A percentile compares a stretch with the other conserved stretches of the same genome.
Conservation (phyloP, 345 rosid genomes). For the Limnanthes douglasii region DNA sequence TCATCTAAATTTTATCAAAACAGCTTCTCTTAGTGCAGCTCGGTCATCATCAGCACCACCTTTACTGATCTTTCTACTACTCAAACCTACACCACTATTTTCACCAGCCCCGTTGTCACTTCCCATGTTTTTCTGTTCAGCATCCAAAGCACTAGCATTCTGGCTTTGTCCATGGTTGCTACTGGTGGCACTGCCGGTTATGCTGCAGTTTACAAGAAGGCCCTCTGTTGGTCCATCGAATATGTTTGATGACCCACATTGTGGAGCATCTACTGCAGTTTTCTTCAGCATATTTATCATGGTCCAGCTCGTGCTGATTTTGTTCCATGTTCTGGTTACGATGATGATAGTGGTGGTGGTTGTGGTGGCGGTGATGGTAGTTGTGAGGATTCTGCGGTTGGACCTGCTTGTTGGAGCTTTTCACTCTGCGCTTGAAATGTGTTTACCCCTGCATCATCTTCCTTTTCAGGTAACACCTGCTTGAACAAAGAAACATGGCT, state of each 20-base stretch:
- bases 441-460: slow-evolving; percentile 10
- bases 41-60: slow-evolving; percentile 20
- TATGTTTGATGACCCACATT: slow-evolving; percentile 34
- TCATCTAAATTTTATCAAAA: slow-evolving; percentile 62
- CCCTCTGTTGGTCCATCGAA: slow-evolving; percentile 18
- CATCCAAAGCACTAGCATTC: slow-evolving; percentile 31
- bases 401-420: slow-evolving; percentile 14
- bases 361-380: slow-evolving; percentile 10
- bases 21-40: slow-evolving; percentile 42
- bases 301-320: slow-evolving; percentile 10
- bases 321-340: slow-evolving; percentile 15
- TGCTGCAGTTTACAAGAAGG: slow-evolving; percentile 33
- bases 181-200: slow-evolving; percentile 51
- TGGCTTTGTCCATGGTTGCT: slow-evolving; percentile 62
- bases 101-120: slow-evolving; percentile 40
- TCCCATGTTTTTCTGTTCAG: slow-evolving; percentile 28
- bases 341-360: slow-evolving; percentile 20
- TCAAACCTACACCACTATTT: slow-evolving; percentile 17
- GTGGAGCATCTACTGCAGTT: slow-evolving; percentile 22
- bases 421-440: slow-evolving; percentile 8
- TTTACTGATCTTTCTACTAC: slow-evolving; percentile 10
- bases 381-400: slow-evolving; percentile 21
- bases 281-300: slow-evolving; percentile 19
- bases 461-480: slow-evolving; percentile 11
- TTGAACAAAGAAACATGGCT: slow-evolving; percentile 12